Evolutionary conservation across 2,329 filamentous ascomycete genomes (phyloP), one percentile per base, ranked within the genome.

Genomic region (Phyllosticta citribraziliensis): DNA sequence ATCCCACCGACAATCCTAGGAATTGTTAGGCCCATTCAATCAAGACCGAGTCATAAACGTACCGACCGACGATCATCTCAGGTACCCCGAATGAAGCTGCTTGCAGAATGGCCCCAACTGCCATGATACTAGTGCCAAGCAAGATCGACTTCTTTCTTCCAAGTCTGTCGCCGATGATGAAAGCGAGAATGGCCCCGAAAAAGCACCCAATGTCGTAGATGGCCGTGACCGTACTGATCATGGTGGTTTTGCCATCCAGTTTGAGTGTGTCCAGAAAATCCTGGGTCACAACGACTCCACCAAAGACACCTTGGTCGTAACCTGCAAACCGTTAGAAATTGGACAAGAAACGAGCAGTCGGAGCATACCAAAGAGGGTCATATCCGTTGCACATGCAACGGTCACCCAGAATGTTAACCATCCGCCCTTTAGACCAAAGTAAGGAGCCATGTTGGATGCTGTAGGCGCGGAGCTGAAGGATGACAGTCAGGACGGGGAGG

Each of bases 131-230:
- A 0, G 78, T 78, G 5, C 79, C 79, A 1, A 79, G 64, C 54
- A 82, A 67, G 54, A 82, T 73, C 24, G 73, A 75, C 60, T 76
- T 78, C 63, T 78, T 79, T 25, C 80, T 70, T 2, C 80, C 80
- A 1, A 81, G 69, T 2, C 65, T 68, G 52, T 82, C 80, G 20
- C 80, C 80, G 25, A 79, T 67, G 14, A 73, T 67, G 58, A 83
- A 79, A n/a, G 78, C 75, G 2, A 76, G 65, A 30, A 82, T 71
- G 1, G 77, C 82, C 17, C 83, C 84, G 52, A 84, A 71, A 68
- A 85, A 84, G 67, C 82, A 85, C 9, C 82, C 82, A 33, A 85
- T 75, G 64, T 84, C 80, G 68, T 84, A 84, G 59, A 84, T 79
- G 1, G 82, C 81, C 0, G 80, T 82, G 11, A 83, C 79, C 0